A percentile compares a stretch with the other conserved stretches of the same genome.
These are phyloP conservation scores for Triticum monococcum DNA, from an alignment of 176 grass and related monocot genomes.

Conservation along the genomic window DNA sequence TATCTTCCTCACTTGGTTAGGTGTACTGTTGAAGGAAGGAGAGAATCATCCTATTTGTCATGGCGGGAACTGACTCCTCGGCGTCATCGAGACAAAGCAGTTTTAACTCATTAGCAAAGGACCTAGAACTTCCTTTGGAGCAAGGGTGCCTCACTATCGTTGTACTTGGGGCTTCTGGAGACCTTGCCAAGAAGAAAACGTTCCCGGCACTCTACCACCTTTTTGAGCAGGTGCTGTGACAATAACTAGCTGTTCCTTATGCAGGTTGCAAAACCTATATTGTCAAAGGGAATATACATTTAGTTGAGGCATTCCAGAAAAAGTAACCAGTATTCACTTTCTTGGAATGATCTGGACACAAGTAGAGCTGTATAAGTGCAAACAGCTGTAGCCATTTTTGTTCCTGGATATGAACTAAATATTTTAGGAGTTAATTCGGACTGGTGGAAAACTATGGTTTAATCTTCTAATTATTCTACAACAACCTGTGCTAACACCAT, in stretches of 20 bases:
- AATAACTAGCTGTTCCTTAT: not conserved
- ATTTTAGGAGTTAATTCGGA: constrained; percentile 7
- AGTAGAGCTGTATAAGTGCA: constrained; percentile 18
- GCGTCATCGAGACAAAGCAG: constrained; percentile 60
- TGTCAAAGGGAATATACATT: constrained; percentile 13
- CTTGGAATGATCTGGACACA: too few relatives aligned
- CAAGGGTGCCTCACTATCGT: constrained; percentile 77
- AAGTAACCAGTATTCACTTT: too few relatives aligned
- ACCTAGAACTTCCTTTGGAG: constrained; percentile 50
- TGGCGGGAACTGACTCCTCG: constrained; percentile 61
- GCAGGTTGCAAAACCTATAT: not conserved
- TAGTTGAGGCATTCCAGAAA: constrained; percentile 12
- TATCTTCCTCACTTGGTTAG: constrained; percentile 35
- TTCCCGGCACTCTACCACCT: constrained; percentile 96
- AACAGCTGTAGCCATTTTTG: not conserved
- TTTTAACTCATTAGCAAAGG: constrained; percentile 70
- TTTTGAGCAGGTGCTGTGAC: constrained; percentile 75
- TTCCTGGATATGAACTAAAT: not conserved
- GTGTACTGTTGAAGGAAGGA: constrained; percentile 37
- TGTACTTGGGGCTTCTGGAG: constrained; percentile 96
- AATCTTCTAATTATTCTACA: constrained; percentile 16
- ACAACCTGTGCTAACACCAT: not conserved
- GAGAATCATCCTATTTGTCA: constrained; percentile 33
- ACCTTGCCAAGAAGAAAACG: constrained; percentile 99
- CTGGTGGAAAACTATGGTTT: constrained; percentile 16